Evolutionary conservation across 805 yeast species (phyloP).

Genomic region (Diddensiella santjacobensis): DNA sequence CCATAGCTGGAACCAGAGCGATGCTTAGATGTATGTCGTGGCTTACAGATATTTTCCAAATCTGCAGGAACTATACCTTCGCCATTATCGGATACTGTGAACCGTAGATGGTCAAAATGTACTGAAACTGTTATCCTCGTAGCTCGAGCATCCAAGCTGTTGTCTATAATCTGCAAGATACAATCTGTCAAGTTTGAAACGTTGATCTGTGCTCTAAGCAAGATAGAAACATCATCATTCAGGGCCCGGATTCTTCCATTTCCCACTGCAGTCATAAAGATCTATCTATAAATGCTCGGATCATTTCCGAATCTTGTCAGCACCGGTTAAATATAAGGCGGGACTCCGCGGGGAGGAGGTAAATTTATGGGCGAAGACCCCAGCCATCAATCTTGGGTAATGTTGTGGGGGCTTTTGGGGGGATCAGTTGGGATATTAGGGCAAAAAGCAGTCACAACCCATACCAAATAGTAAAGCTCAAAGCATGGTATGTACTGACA

Average conservation of each 20-base stretch:
- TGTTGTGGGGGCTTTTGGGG: too few species aligned
- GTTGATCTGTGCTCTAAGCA: conserved; percentile 8
- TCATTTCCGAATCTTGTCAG: too few species aligned
- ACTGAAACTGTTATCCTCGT: conserved; percentile 11
- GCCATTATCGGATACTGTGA: conserved; percentile 57
- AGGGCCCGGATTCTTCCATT: not conserved
- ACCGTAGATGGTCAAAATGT: conserved; percentile 7
- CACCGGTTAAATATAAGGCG: too few species aligned
- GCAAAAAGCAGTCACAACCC: conserved; percentile 4
- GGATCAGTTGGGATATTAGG: not conserved
- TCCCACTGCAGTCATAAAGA: too few species aligned
- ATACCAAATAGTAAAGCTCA: not conserved
- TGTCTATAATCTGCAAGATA: conserved; percentile 17
- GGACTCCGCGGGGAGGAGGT: too few species aligned
- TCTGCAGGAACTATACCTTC: conserved; percentile 49
- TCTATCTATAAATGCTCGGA: too few species aligned
- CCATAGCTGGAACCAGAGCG: conserved; percentile 11
- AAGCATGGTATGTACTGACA: not conserved
- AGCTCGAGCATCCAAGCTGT: conserved; percentile 24
- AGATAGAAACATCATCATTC: not conserved
- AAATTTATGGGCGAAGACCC: too few species aligned
- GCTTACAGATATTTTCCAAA: conserved; percentile 40
- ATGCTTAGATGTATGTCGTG: conserved; percentile 48
- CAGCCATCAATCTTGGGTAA: too few species aligned
- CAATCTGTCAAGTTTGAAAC: conserved; percentile 10